phyloP scores from a whole-genome alignment of 371 early-diverging fungal genomes.

The Mortierella sp. region DNA sequence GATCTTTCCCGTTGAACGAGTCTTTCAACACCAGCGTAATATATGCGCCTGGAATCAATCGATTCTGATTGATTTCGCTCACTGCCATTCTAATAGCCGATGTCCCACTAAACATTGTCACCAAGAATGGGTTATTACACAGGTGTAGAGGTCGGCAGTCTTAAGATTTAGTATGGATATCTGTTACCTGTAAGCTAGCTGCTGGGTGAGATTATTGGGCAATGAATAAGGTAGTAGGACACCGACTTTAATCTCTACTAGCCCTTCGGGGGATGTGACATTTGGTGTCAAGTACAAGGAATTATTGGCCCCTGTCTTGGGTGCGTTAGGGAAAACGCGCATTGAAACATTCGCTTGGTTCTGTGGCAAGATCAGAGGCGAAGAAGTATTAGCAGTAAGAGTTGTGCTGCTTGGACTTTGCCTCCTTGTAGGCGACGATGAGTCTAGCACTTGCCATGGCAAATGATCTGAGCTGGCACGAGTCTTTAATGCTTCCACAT shows the following conservation, averaged over 20 bases:
- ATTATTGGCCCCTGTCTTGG: conserved; percentile 51
- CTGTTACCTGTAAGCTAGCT: conserved; percentile 40
- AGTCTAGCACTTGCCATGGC: neutral
- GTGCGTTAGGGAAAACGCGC: conserved; percentile 39
- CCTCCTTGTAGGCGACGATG: neutral
- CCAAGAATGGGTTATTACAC: neutral
- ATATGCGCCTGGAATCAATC: conserved; percentile 69
- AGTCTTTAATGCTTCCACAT: neutral
- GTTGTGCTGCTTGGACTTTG: neutral
- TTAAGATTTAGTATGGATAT: neutral
- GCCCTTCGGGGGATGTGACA: conserved; percentile 33
- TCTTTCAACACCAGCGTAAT: conserved; percentile 70
- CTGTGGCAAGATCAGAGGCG: conserved; percentile 20
- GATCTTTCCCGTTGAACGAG: conserved; percentile 64
- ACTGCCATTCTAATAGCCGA: conserved; percentile 73
- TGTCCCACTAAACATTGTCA: conserved; percentile 62
- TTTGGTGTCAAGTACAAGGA: conserved; percentile 50
- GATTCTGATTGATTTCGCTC: conserved; percentile 66
- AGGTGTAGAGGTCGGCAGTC: too few relatives aligned
- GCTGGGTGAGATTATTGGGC: conserved; percentile 51
- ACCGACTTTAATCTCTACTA: conserved; percentile 66
- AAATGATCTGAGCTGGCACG: neutral
- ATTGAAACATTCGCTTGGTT: conserved; percentile 18
- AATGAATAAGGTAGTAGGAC: conserved; percentile 65
- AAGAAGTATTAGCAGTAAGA: neutral